Percentiles rank a stretch among this genome's conserved stretches.
Conservation (phyloP, 2,329 filamentous ascomycete genomes). For the Thermomyces lanuginosus region DNA sequence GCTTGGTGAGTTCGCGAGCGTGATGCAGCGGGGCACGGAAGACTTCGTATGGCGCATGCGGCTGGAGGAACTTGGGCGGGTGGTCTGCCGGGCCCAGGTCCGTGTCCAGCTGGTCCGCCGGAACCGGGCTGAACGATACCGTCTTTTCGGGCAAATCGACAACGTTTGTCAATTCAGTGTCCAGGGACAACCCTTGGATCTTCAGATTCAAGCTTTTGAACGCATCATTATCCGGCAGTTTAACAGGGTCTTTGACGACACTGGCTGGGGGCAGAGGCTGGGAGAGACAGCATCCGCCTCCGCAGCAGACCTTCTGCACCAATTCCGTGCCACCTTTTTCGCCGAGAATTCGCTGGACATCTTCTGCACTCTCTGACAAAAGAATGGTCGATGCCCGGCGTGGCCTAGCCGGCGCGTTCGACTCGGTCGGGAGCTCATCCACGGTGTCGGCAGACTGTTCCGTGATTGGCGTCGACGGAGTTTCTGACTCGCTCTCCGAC, state of each 20-base stretch:
- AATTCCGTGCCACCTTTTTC: slow-evolving; percentile 41
- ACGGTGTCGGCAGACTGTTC: slow-evolving; percentile 22
- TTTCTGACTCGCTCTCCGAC: slow-evolving; percentile 21
- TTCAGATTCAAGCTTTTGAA: slow-evolving; percentile 65
- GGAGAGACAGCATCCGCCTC: slow-evolving; percentile 47
- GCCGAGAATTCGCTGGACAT: slow-evolving; percentile 42
- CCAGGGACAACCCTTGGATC: slow-evolving; percentile 54
- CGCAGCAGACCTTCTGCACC: slow-evolving; percentile 47
- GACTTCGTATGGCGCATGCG: slow-evolving; percentile 83
- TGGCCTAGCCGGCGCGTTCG: slow-evolving; percentile 11
- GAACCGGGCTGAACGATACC: slow-evolving; percentile 42
- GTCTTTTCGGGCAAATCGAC: slow-evolving; percentile 59
- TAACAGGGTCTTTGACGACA: slow-evolving; percentile 15
- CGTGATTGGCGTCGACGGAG: slow-evolving; percentile 25
- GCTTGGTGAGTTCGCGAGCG: slow-evolving; percentile 69
- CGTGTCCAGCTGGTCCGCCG: slow-evolving; percentile 18
- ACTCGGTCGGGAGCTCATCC: slow-evolving; percentile 10
- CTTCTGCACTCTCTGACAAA: slow-evolving; percentile 42
- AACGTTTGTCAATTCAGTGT: slow-evolving; percentile 54
- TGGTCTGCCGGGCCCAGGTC: slow-evolving; percentile 34
- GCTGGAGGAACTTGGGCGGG: slow-evolving; percentile 80
- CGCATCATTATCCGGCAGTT: slow-evolving; percentile 62
- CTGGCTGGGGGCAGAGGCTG: slow-evolving; percentile 38
- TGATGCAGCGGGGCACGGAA: slow-evolving; percentile 77
- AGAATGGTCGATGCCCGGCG: slow-evolving; percentile 32